A percentile compares a stretch with the other conserved stretches of the same genome.
These are phyloP conservation scores for Neurospora tetrasperma DNA, from an alignment of 495 filamentous ascomycete species.

Conservation along the genomic window DNA sequence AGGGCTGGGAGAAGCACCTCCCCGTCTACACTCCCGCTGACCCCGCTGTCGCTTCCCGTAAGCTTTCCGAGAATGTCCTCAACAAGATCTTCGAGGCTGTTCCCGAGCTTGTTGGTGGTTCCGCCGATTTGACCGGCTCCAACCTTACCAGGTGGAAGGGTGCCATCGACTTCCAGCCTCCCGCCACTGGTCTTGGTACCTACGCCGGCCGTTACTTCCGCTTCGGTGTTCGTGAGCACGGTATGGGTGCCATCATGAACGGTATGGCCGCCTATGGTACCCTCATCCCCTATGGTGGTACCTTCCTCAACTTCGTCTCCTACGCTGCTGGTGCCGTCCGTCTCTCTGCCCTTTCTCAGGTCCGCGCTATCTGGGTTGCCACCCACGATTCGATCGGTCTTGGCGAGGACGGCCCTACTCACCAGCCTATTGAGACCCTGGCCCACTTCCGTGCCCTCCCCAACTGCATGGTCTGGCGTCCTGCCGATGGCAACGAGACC, in stretches of 20 bases:
- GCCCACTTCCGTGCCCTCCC: constrained; percentile 98
- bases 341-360: constrained; percentile 82
- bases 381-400: constrained; percentile 99
- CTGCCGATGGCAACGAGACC: constrained; percentile 97
- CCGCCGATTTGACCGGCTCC: constrained; percentile 94
- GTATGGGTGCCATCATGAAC: constrained; percentile 97
- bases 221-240: constrained; percentile 96
- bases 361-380: constrained; percentile 89
- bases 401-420: constrained; percentile 96
- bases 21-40: constrained; percentile 87
- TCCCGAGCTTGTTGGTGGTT: constrained; percentile 90
- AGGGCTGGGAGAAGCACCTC: constrained; percentile 93
- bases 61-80: constrained; percentile 89
- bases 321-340: constrained; percentile 94
- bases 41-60: constrained; percentile 77
- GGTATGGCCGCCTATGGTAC: constrained; percentile 93
- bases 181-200: constrained; percentile 70
- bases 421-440: constrained; percentile 99
- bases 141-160: constrained; percentile 99
- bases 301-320: constrained; percentile 99
- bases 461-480: constrained; percentile 99
- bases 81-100: constrained; percentile 73
- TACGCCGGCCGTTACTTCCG: constrained; percentile 89
- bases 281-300: constrained; percentile 85
- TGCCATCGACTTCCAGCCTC: constrained; percentile 95